A percentile compares a stretch with the other conserved stretches of the same genome.
Evolutionary conservation across 495 filamentous ascomycete genomes (phyloP).

Genomic region (Podospora pseudopauciseta): DNA sequence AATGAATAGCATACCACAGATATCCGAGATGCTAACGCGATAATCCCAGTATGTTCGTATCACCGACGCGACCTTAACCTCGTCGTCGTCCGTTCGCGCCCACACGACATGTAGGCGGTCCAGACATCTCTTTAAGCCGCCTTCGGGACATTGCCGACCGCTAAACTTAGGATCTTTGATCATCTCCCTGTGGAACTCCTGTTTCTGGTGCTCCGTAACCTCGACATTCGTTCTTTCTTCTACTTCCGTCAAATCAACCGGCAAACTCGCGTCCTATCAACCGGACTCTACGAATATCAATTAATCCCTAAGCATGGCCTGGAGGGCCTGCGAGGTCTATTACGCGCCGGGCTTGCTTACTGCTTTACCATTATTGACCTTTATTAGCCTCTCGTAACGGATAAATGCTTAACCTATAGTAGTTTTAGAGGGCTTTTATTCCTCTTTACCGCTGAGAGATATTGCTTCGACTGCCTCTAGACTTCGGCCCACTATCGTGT

Average conservation of each 20-base stretch:
- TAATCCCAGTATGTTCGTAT: slow-evolving; percentile 14
- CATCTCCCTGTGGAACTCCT: slow-evolving; percentile 9
- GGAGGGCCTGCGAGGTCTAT: slow-evolving; percentile 13
- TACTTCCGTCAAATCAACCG: slow-evolving; percentile 8
- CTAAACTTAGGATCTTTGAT: slow-evolving; percentile 11
- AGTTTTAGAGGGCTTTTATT: slow-evolving; percentile 11
- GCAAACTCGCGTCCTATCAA: not conserved
- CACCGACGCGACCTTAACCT: slow-evolving; percentile 3
- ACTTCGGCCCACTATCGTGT: slow-evolving; percentile 14
- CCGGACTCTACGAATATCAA: slow-evolving; percentile 11
- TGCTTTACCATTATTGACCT: slow-evolving; percentile 9
- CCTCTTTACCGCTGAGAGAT: slow-evolving; percentile 17
- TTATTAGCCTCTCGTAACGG: slow-evolving; percentile 13
- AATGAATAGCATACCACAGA: slow-evolving; percentile 7
- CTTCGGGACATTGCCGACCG: slow-evolving; percentile 15
- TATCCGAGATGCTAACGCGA: slow-evolving; percentile 9
- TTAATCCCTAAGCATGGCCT: slow-evolving; percentile 8
- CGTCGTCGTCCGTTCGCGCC: slow-evolving; percentile 15
- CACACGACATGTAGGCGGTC: slow-evolving; percentile 15
- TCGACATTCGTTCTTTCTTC: slow-evolving; percentile 16
- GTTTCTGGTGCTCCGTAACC: slow-evolving; percentile 8
- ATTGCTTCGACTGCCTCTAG: slow-evolving; percentile 14
- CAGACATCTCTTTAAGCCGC: slow-evolving; percentile 14
- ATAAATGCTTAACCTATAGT: slow-evolving; percentile 15
- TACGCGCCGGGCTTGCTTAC: slow-evolving; percentile 11